A percentile compares a stretch with the other conserved stretches of the same genome.
Evolutionary conservation across 2,329 filamentous ascomycete genomes (phyloP).

Genomic region (Aureobasidium sp.): DNA sequence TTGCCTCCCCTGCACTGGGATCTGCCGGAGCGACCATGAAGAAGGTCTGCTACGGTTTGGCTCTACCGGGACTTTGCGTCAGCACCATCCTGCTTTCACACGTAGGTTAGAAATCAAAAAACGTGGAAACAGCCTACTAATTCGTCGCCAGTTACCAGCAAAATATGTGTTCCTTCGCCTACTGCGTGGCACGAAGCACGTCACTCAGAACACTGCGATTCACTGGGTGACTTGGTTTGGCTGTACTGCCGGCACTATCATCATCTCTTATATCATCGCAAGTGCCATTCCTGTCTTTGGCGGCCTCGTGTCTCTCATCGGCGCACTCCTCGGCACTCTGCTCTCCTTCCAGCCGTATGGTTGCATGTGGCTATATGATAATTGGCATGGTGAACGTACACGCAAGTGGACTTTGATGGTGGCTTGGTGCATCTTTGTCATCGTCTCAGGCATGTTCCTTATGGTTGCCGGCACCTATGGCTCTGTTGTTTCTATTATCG

Average conservation of each 20-base stretch:
- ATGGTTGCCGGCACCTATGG: slow-evolving; percentile 39
- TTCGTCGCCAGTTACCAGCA: slow-evolving; percentile 12
- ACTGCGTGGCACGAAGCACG: slow-evolving; percentile 19
- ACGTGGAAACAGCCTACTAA: neutral
- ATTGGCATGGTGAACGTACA: slow-evolving; percentile 24
- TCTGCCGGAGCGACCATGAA: slow-evolving; percentile 36
- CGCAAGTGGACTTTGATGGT: slow-evolving; percentile 16
- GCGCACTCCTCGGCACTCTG: slow-evolving; percentile 19
- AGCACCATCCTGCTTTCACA: slow-evolving; percentile 18
- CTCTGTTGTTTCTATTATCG: slow-evolving; percentile 32
- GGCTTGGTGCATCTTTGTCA: slow-evolving; percentile 23
- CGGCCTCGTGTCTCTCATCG: slow-evolving; percentile 19
- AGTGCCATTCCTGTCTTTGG: slow-evolving; percentile 21
- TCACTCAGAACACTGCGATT: slow-evolving; percentile 15
- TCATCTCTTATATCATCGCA: slow-evolving; percentile 20
- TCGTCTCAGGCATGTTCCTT: slow-evolving; percentile 35
- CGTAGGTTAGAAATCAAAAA: neutral
- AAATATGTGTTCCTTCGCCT: slow-evolving; percentile 23
- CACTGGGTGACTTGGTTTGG: slow-evolving; percentile 15
- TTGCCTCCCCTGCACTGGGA: slow-evolving; percentile 40
- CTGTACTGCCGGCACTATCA: slow-evolving; percentile 15
- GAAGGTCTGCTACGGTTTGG: slow-evolving; percentile 36
- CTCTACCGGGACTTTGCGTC: slow-evolving; percentile 17
- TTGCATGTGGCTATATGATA: slow-evolving; percentile 37
- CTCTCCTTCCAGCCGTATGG: slow-evolving; percentile 26